These are phyloP conservation scores for Quercus dentata DNA, from an alignment of 306 rosid genomes.

Conservation along the genomic window DNA sequence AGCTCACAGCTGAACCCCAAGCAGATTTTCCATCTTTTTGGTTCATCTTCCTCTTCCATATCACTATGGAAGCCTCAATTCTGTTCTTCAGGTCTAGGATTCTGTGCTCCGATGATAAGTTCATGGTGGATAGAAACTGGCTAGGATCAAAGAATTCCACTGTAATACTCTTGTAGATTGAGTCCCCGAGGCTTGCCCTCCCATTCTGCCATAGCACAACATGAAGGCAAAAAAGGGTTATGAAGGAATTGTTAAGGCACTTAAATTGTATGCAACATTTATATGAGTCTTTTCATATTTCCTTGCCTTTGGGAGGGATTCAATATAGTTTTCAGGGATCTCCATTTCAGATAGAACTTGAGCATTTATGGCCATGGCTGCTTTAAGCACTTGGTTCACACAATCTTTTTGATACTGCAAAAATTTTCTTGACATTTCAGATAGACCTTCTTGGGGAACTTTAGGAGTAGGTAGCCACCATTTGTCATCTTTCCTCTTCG, in stretches of 20 bases:
- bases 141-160: conserved; percentile 91
- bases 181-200: conserved; percentile 92
- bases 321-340: conserved; percentile 90
- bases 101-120: conserved; percentile 92
- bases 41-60: conserved; percentile 95
- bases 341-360: conserved; percentile 91
- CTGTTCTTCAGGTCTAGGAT: conserved; percentile 85
- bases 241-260: not conserved
- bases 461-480: conserved; percentile 97
- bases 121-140: conserved; percentile 66
- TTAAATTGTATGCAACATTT: not conserved
- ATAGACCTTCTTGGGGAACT: conserved; percentile 76
- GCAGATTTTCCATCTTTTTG: conserved; percentile 90
- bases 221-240: not conserved
- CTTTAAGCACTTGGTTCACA: conserved; percentile 97
- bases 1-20: conserved; percentile 94
- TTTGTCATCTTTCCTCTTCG: conserved; percentile 64
- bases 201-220: conserved; percentile 58
- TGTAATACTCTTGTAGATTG: conserved; percentile 71
- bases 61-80: conserved; percentile 94
- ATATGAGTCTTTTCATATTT: not conserved
- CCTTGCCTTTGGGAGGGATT: conserved; percentile 86
- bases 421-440: conserved; percentile 79
- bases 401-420: conserved; percentile 93
- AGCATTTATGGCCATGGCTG: conserved; percentile 99